phyloP scores from a whole-genome alignment of 2,329 filamentous ascomycete species.

The Ophiostoma populinum region DNA sequence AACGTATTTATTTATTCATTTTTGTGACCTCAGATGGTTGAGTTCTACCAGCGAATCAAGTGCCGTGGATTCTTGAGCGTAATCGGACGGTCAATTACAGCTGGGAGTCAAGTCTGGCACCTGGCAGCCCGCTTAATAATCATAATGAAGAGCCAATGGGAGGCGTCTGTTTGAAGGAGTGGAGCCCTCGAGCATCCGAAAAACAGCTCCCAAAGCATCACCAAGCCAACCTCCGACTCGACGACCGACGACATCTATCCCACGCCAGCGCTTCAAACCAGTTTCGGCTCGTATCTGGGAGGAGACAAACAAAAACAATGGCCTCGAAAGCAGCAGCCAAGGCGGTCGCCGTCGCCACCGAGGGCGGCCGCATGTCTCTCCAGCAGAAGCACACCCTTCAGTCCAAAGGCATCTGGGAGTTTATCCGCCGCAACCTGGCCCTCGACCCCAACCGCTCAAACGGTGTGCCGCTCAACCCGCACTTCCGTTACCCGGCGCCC shows the following conservation, averaged over 20 bases:
- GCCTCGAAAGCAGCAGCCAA: constrained; percentile 43
- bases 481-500: constrained; percentile 76
- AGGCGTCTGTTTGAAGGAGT: too few relatives aligned
- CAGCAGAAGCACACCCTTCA: constrained; percentile 88
- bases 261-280: neutral
- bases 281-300: neutral
- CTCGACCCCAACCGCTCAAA: constrained; percentile 79
- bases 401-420: constrained; percentile 76
- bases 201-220: too few relatives aligned
- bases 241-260: neutral
- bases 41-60: too few relatives aligned
- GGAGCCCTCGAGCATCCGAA: too few relatives aligned
- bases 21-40: too few relatives aligned
- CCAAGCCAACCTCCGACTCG: too few relatives aligned
- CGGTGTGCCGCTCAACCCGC: constrained; percentile 81
- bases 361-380: constrained; percentile 30
- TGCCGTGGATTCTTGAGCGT: too few relatives aligned
- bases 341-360: constrained; percentile 25
- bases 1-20: too few relatives aligned
- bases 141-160: too few relatives aligned
- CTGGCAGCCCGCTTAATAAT: too few relatives aligned
- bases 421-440: constrained; percentile 58
- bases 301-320: constrained; percentile 22
- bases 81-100: too few relatives aligned
- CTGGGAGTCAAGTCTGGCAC: too few relatives aligned